Evolutionary conservation across 345 rosid genomes (phyloP), one percentile per base, ranked within the genome.

Genomic region (Abelmoschus esculentus): DNA sequence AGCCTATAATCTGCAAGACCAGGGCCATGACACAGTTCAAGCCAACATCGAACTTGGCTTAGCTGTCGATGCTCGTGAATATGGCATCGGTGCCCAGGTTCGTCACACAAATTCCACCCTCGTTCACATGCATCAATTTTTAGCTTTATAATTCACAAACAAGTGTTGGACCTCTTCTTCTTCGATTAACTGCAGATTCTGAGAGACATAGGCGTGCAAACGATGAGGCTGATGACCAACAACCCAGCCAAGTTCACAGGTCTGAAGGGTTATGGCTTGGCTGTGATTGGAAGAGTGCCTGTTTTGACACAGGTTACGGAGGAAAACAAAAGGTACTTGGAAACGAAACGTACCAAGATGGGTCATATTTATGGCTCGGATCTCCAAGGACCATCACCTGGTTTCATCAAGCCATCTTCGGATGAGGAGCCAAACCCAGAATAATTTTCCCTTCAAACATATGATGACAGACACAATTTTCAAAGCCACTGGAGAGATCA

Each of bases 1-100:
- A 52, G 96, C 96, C 60, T 90, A 92, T 75, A 92, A 88, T 75
- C 76, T 92, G 77, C 98, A 92, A 72, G 96, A 88, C 72, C 80
- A 84, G 73, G 96, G 98, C n/a, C 96, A 87, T 42, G 96, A 92
- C 71, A 92, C 96, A 0, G 98, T 92, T 65, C 86, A 92, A 69
- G 96, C 96, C 4, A 92, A 90, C 60, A 72, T 89, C 61, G 89
- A 92, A 76, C 96, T 93, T 18, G 98, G 98, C 38, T 71, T 93
- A 70, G 83, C 89, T 19, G 79, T 90, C 54, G 98, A 93, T 78
- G 83, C 92, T 15, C 85, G 98, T 17, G 98, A 93, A 65, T 90
- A 87, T 19, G 97, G 98, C 28, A 86, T 90, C 2, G 98, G 93
- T 54, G 97, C 96, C 18, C 98, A 89, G 98, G 95, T 92, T 61